Conservation (phyloP, 306 rosid genomes). For the Ammopiptanthus mongolicus region DNA sequence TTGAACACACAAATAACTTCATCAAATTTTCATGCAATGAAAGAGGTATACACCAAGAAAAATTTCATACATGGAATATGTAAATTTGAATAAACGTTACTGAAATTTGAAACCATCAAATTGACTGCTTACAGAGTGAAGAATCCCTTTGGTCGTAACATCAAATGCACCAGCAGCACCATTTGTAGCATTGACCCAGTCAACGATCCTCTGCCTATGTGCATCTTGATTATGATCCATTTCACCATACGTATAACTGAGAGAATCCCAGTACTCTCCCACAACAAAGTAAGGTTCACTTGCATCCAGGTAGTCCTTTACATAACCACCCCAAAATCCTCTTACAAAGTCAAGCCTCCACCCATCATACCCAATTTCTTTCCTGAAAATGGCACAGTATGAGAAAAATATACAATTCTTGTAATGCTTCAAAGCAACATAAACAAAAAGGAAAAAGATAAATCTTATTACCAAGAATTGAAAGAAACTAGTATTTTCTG, state of each 20-base stretch:
- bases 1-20: not conserved
- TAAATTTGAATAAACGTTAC: not conserved
- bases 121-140: conserved; percentile 73
- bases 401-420: not conserved
- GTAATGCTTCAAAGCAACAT: not conserved
- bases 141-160: conserved; percentile 97
- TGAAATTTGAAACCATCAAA: not conserved
- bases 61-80: not conserved
- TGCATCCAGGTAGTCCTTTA: conserved; percentile 82
- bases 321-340: conserved; percentile 99
- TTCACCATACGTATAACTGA: conserved; percentile 77
- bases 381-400: conserved; percentile 41
- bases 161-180: conserved; percentile 93
- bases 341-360: conserved; percentile 98
- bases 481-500: too few species aligned
- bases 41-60: not conserved
- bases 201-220: conserved; percentile 92
- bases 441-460: not conserved
- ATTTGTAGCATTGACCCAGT: conserved; percentile 88
- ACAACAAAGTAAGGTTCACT: conserved; percentile 80
- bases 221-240: conserved; percentile 98
- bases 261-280: conserved; percentile 98
- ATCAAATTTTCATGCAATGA: not conserved
- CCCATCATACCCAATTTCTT: conserved; percentile 94
- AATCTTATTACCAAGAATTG: not conserved